Percentiles rank a stretch among this genome's conserved stretches.
phyloP scores from a whole-genome alignment of 2,329 filamentous ascomycete species.

The Leptodontidium sp. region DNA sequence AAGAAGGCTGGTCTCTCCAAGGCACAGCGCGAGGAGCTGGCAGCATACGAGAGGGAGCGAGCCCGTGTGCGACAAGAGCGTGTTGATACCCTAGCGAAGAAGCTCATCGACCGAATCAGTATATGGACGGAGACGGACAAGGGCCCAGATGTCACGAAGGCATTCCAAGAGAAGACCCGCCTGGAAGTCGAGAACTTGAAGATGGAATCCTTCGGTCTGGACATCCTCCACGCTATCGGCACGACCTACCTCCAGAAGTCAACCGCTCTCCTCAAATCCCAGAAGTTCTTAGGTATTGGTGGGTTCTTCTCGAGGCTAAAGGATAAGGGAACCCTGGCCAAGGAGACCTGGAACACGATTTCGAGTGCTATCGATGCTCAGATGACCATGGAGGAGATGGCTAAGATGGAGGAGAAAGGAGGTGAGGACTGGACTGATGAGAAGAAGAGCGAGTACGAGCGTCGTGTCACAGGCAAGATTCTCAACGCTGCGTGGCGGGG shows the following conservation, averaged over 20 bases:
- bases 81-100: conserved; percentile 82
- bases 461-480: conserved; percentile 96
- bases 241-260: conserved; percentile 90
- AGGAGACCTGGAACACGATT: conserved; percentile 99
- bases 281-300: conserved; percentile 95
- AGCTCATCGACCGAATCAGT: conserved; percentile 87
- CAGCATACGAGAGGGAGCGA: conserved; percentile 87
- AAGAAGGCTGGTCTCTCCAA: conserved; percentile 87
- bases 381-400: conserved; percentile 99
- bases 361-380: conserved; percentile 95
- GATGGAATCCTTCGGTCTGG: conserved; percentile 98
- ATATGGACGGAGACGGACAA: conserved; percentile 99
- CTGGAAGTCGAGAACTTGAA: conserved; percentile 98
- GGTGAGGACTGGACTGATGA: conserved; percentile 99
- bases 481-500: conserved; percentile 95
- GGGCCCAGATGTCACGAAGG: conserved; percentile 79
- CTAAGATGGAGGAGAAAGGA: conserved; percentile 90
- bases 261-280: conserved; percentile 86
- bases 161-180: conserved; percentile 93
- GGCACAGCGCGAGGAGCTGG: conserved; percentile 92
- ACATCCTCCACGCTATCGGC: conserved; percentile 95
- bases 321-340: conserved; percentile 95
- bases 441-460: conserved; percentile 94
- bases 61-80: conserved; percentile 86
- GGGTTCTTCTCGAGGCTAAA: conserved; percentile 94